Base-by-base conservation (phyloP, 495 filamentous ascomycete genomes). In the Aspergillus asperescens region DNA sequence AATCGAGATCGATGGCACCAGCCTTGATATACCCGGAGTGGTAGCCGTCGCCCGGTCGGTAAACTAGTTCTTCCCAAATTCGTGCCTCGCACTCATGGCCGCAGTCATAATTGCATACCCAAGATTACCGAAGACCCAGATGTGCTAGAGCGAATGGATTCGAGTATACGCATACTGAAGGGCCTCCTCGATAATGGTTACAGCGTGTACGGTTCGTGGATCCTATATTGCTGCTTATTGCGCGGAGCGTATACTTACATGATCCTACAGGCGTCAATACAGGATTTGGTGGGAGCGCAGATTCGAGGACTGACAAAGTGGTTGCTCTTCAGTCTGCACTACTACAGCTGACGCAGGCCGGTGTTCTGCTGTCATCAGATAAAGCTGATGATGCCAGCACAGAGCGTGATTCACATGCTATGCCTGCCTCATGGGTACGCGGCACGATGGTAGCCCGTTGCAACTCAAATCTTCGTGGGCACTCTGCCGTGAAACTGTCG, bases 241-340 rank as follows among this genome's bases (percentile, higher is more conserved):
- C 4, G 8, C 13, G 1, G 12, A 25, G 3, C 12, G 5, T 15
- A 8, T 28, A 43, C 15, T 41, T 41, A 41, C 39, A n/a, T n/a
- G 2, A 19, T 19, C 16, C 19, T 18, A 40, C 29, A 64, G 82
- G 83, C 4, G 81, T 86, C 54, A 86, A 81, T 57, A 85, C 83
- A 5, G 83, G 82, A 9, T 84, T 84, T 47, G 83, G 83, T n/a
- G 82, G 80, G 5, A 83, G 77, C 52, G 82, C 82, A n/a, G 80
- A 85, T 52, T 70, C 74, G 0, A 66, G 79, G 7, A 77, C 57
- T 16, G 59, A 59, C 7, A 50, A 74, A 9, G 54, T 70, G 23
- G 61, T 72, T 18, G 60, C 62, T 10, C 68, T 86, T 13, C 81
- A 85, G 55, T 65, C 62, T 13, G 70, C 72, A 10, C 55, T 82